Base-by-base conservation (phyloP, 352 stramenopile genomes). In the Plasmopara muralis region DNA sequence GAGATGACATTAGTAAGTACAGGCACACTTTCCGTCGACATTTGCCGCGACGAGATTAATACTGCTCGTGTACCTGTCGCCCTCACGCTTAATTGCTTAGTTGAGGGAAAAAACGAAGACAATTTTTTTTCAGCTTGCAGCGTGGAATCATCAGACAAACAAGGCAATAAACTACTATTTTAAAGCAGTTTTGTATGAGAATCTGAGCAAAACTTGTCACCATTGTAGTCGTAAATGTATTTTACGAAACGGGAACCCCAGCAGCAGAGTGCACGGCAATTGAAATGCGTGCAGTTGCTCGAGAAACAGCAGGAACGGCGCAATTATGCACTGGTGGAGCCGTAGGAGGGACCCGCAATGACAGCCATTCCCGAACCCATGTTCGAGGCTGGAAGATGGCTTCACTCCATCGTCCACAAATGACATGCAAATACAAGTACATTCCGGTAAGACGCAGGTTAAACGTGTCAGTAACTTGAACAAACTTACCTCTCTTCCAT, bases 401-500 rank as follows among this genome's bases (percentile, higher is more conserved):
- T 81, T 62, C 40, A 66, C 70, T 81, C 67, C 65, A 77, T 41
- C 10, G 41, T 53, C 16, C 34, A 43, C 47, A 13, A 34, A 53
- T 43, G 13, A 38, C 16, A 41, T 14, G 52, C 35, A 35, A 35
- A 5, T 35, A 35, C 31, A 35, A 35, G 6, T 35, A 25, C 20
- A 25, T 25, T 25, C 20, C 20, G 20, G 20, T 25, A 25, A 25
- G 20, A 25, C 20, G 20, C 20, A 25, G 20, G 3, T 25, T 25
- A 1, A 25, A 25, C 20, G n/a, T n/a, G n/a, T n/a, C 20, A 58
- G 45, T 40, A 7, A 54, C 34, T 1, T 25, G 3, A 25, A 25
- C 7, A 39, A 60, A 30, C 65, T 61, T 72, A 91, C 80, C 77
- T 85, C 42, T 87, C 72, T 29, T 78, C 63, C 48, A 87, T 50